Base-by-base conservation (phyloP, 768 basidiomycete genomes). In the Tricholoma bakamatsutake region DNA sequence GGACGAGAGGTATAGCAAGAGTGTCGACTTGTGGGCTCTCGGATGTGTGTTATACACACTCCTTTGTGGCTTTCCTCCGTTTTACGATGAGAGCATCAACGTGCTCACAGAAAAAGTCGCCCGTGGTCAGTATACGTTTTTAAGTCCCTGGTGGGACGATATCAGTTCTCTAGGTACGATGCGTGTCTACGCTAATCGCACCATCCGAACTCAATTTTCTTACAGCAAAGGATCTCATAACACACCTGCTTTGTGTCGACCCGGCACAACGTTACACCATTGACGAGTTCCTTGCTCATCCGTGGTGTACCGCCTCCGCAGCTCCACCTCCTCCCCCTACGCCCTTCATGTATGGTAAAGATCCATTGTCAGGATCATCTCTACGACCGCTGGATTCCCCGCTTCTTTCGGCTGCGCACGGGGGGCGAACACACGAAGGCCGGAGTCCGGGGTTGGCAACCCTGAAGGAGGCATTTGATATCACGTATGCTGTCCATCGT, bases 71-170 rank as follows among this genome's bases (percentile, higher is more conserved):
- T 97, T 98, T 71, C 90, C 90, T 46, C 97, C 97, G 0, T 99
- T 99, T 75, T 99, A 98, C 71, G 97, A 99, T 61, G 97, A 99
- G 70, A 95, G 91, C 66, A 99, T 99, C 73, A 93, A 90, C 63
- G 93, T 98, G 39, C 80, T 98, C 43, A 98, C 97, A 0, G 96
- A 98, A 71, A 99, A 99, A 71, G 97, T 99, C 21, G 97, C 97
- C 2, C 79, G 88, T 57, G 97, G 97, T 5, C 90, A 97, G 68
- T 99, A 98, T 70, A 98, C 97, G 0, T 99, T 99, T 78, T 75
- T 99, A 49, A 96, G 92, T 63, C 97, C 97, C 2, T 99, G 98
- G 93, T 99, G 97, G 97, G 96, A 99, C 64, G 90, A 97, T 61
- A 92, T 98, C 60, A 91, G 87, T 58, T 67, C 75, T 57, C 80